Conservation (phyloP, 352 stramenopile species). For the Phytophthora sansomeana region DNA sequence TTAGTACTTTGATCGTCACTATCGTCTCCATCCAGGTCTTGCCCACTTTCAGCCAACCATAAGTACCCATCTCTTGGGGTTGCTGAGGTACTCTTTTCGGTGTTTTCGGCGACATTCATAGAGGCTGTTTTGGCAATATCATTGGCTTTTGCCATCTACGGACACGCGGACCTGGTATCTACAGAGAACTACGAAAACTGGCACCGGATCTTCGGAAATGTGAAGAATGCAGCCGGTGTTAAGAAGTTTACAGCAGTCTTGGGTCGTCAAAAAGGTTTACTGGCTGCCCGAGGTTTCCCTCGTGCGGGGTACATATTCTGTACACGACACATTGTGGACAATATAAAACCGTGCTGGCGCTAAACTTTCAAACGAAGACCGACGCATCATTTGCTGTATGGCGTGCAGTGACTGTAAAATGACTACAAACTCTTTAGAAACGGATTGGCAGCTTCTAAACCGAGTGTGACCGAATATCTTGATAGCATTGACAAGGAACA, state of each 20-base stretch:
- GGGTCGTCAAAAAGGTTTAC: slow-evolving; percentile 1
- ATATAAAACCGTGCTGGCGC: neutral
- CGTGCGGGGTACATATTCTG: slow-evolving; percentile 3
- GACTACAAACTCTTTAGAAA: neutral
- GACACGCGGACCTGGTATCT: too few species aligned
- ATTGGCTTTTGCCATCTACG: too few species aligned
- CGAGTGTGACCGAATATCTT: neutral
- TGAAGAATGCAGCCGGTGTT: neutral
- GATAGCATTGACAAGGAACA: slow-evolving; percentile 8
- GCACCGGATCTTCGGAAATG: too few species aligned
- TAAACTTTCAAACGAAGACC: neutral
- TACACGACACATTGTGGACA: neutral
- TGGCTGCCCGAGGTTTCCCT: slow-evolving; percentile 1
- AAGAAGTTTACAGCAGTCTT: neutral
- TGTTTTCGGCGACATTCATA: too few species aligned
- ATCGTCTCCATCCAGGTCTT: too few species aligned
- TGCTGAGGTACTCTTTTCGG: too few species aligned
- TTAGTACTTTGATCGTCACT: too few species aligned
- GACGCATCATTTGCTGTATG: neutral
- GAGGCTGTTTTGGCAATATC: too few species aligned
- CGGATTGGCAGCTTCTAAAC: neutral
- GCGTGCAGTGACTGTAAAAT: slow-evolving; percentile 1
- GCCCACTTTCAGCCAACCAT: too few species aligned
- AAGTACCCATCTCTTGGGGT: too few species aligned
- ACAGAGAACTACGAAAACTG: too few species aligned